phyloP scores from a whole-genome alignment of 192 early-diverging fungal genomes.

The Dissophora globulifera region DNA sequence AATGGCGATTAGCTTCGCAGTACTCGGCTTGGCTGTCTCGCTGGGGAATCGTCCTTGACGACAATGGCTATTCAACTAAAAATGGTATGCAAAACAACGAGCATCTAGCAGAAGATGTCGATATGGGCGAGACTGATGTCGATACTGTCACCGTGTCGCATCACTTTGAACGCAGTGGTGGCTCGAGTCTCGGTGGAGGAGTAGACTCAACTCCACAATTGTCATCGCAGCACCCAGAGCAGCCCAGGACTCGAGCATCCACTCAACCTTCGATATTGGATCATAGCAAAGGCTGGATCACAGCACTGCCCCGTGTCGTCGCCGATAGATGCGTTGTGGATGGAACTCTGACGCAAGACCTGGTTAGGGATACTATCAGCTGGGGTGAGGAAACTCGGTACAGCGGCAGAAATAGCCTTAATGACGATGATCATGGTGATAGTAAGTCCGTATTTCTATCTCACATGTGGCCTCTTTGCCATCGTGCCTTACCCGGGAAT shows the following conservation, averaged over 20 bases:
- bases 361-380: slow-evolving; percentile 48
- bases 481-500: no score
- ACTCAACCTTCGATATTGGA: slow-evolving; percentile 14
- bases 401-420: not conserved
- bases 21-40: slow-evolving; percentile 40
- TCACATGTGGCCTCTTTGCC: no score
- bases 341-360: slow-evolving; percentile 54
- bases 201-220: not conserved
- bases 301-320: slow-evolving; percentile 64
- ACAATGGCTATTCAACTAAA: no score
- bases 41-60: slow-evolving; percentile 63
- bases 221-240: no score
- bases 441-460: not conserved
- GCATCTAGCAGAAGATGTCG: not conserved
- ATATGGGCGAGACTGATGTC: not conserved
- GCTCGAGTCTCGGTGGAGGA: not conserved
- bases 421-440: not conserved
- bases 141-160: slow-evolving; percentile 27
- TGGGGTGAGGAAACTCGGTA: slow-evolving; percentile 23
- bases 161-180: slow-evolving; percentile 14
- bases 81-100: no score
- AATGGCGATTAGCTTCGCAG: slow-evolving; percentile 36
- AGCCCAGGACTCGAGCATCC: slow-evolving; percentile 1
- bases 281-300: slow-evolving; percentile 34
- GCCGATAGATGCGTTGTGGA: slow-evolving; percentile 71